A percentile compares a stretch with the other conserved stretches of the same genome.
Conservation (phyloP, 129 eudicot species). For the Kitagawia praeruptora region DNA sequence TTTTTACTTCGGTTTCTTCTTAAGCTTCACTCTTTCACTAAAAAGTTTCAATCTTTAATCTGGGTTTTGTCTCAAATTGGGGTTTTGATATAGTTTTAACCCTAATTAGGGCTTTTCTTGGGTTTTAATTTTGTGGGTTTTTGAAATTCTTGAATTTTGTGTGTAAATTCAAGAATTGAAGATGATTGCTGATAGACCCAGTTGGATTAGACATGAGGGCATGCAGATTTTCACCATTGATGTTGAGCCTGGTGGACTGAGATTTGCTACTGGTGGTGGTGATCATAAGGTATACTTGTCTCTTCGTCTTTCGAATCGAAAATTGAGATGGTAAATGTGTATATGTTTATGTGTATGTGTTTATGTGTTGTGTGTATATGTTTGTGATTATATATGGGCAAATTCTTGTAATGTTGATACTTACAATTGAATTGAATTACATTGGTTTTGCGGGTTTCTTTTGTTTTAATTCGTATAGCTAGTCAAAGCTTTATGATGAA, state of each 20-base stretch:
- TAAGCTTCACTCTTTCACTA: conserved; percentile 3
- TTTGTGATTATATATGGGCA: background rate
- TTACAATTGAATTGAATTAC: background rate
- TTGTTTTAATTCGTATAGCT: background rate
- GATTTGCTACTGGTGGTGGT: conserved; percentile 99
- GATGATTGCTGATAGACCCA: conserved; percentile 93
- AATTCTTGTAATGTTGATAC: background rate
- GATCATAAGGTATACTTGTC: conserved; percentile 75
- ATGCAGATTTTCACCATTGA: conserved; percentile 98
- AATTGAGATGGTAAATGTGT: background rate
- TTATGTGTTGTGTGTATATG: background rate
- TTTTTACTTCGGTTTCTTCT: background rate
- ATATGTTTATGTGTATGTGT: background rate
- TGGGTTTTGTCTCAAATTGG: background rate
- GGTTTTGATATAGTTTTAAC: background rate
- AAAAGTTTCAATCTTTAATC: background rate
- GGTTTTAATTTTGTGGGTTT: background rate
- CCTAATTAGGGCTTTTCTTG: conserved; percentile 9
- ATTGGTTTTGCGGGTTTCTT: background rate
- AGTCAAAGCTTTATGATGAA: background rate
- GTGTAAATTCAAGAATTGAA: conserved; percentile 4
- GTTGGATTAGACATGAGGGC: conserved; percentile 91
- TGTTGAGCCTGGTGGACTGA: conserved; percentile 93
- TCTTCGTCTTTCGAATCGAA: conserved; percentile 15
- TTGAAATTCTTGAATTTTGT: background rate